A percentile compares a stretch with the other conserved stretches of the same genome.
phyloP scores from a whole-genome alignment of 1,284 basidiomycete species.

The Phellopilus nigrolimitatus region DNA sequence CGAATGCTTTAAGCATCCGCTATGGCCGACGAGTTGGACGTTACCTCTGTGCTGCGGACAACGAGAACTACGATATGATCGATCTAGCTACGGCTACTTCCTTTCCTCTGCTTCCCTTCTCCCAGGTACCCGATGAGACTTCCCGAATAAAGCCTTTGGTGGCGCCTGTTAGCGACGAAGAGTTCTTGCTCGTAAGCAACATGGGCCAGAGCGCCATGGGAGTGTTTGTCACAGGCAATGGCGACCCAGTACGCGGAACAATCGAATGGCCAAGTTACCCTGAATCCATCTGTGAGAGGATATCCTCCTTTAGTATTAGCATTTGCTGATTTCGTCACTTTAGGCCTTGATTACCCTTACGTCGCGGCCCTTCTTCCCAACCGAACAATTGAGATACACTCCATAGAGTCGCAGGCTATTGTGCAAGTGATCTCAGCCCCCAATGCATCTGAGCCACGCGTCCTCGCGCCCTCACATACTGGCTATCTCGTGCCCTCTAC shows the following conservation, averaged over 20 bases:
- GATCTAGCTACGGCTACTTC: conserved; percentile 66
- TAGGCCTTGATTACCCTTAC: conserved; percentile 80
- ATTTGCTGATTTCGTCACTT: conserved; percentile 3
- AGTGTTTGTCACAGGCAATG: conserved; percentile 76
- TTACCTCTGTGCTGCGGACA: conserved; percentile 72
- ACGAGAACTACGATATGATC: conserved; percentile 69
- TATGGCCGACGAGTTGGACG: conserved; percentile 62
- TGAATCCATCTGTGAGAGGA: conserved; percentile 62
- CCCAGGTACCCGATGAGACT: conserved; percentile 49
- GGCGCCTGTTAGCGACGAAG: conserved; percentile 66
- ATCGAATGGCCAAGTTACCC: conserved; percentile 82
- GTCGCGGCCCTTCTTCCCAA: conserved; percentile 76
- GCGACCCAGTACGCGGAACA: conserved; percentile 86
- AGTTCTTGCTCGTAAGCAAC: conserved; percentile 78
- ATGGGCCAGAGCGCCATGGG: conserved; percentile 76
- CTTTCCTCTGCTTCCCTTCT: conserved; percentile 71
- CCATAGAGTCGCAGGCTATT: conserved; percentile 68
- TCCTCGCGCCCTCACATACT: background rate
- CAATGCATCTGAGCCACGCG: background rate
- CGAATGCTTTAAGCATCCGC: conserved; percentile 59
- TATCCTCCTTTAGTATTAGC: background rate
- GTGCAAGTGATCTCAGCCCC: conserved; percentile 54
- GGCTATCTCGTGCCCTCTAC: conserved; percentile 17
- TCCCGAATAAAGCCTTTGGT: conserved; percentile 63
- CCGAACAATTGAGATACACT: conserved; percentile 77